Conservation (phyloP, 225 moss, liverwort and hornwort genomes). For the Sphagnum contortum region DNA sequence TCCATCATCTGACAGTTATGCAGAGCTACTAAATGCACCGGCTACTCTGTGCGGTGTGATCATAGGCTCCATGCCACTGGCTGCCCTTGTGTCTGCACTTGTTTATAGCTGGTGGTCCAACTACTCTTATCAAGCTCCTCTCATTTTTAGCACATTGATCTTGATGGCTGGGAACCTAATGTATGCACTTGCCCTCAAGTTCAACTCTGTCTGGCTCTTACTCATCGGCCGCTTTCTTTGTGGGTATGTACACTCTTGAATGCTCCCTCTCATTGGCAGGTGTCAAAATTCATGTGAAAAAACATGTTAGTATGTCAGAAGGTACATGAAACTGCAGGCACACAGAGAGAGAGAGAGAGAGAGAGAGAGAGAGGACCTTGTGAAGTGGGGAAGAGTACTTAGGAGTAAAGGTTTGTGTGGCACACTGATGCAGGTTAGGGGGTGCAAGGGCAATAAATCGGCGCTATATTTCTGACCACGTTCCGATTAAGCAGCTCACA, state of each 20-base stretch:
- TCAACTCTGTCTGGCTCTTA: constrained; percentile 56
- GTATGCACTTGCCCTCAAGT: constrained; percentile 53
- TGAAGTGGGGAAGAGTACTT: no score
- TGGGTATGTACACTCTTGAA: constrained; percentile 16
- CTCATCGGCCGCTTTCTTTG: constrained; percentile 52
- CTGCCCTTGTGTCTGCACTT: constrained; percentile 48
- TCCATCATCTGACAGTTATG: constrained; percentile 59
- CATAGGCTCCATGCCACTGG: constrained; percentile 63
- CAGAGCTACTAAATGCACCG: constrained; percentile 37
- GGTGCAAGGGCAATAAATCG: no score
- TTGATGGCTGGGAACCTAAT: constrained; percentile 47
- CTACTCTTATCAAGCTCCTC: constrained; percentile 51
- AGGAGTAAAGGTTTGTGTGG: no score
- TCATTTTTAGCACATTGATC: constrained; percentile 41
- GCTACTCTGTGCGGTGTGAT: constrained; percentile 60
- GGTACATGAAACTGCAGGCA: no score
- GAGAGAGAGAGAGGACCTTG: no score
- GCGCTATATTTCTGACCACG: no score
- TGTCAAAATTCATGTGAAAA: no score
- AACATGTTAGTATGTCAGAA: no score
- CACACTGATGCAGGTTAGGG: no score
- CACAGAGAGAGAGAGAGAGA: no score
- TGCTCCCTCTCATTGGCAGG: no score
- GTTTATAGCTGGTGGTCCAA: constrained; percentile 71
- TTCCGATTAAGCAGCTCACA: no score